phyloP scores from a whole-genome alignment of 148 eudicot species.

The Pouteria glomerata region DNA sequence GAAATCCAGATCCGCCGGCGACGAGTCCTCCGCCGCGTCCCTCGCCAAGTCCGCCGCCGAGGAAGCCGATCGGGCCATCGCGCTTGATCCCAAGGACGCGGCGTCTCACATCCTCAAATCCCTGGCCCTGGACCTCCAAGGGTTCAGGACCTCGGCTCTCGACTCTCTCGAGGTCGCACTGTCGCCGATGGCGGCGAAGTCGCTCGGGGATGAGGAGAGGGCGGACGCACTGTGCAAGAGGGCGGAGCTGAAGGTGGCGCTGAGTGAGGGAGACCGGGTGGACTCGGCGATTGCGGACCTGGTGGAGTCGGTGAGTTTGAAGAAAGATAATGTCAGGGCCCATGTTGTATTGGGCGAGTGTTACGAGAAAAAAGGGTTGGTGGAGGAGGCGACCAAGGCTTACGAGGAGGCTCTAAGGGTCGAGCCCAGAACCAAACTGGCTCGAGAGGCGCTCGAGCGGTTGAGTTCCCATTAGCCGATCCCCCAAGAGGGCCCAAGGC shows the following conservation, averaged over 20 bases:
- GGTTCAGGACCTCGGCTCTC: conserved; percentile 62
- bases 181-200: conserved; percentile 55
- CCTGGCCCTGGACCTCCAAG: conserved; percentile 57
- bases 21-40: conserved; percentile 5
- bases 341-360: conserved; percentile 59
- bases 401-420: conserved; percentile 44
- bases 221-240: conserved; percentile 62
- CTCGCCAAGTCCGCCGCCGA: conserved; percentile 43
- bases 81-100: conserved; percentile 59
- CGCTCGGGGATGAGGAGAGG: conserved; percentile 49
- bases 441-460: conserved; percentile 42
- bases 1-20: conserved; percentile 2
- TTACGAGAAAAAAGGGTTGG: conserved; percentile 47
- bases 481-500: no score
- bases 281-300: conserved; percentile 46
- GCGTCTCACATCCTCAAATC: conserved; percentile 77
- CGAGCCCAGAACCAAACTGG: conserved; percentile 25
- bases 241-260: conserved; percentile 52
- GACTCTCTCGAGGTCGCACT: conserved; percentile 53
- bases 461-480: conserved; percentile 30
- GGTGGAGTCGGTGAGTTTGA: conserved; percentile 58
- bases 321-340: conserved; percentile 39
- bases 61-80: conserved; percentile 57
- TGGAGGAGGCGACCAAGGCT: conserved; percentile 45
- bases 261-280: conserved; percentile 26